Evolutionary conservation across 805 yeast genomes (phyloP), one percentile per base, ranked within the genome.

Genomic region (Candida ulmi): DNA sequence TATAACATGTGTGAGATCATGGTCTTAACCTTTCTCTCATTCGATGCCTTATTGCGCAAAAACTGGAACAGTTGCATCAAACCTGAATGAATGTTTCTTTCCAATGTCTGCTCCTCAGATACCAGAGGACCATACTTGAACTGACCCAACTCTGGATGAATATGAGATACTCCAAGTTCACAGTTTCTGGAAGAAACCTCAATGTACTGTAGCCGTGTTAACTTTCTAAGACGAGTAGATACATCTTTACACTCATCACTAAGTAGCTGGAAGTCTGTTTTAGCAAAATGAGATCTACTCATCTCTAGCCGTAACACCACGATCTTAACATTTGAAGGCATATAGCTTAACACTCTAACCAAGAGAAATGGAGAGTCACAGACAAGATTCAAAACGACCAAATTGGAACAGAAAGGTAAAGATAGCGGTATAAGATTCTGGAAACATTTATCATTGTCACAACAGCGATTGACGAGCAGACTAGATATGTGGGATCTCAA

Each of bases 111-210:
- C 16, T 44, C 45, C 16, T 45, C 46, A n/a, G 39, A 23, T 8
- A 29, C 29, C 3, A n/a, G 11, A 4, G 17, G 6, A 2, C 25
- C 4, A 28, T 39, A 38, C 11, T 21, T 30, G 17, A 23, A 42
- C 8, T 18, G 33, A 8, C 41, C 37, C 8, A 45, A 25, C 26
- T 43, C 48, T 18, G 50, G 50, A 32, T 47, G 51, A 3, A 38
- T 17, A 30, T 38, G 42, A 3, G 30, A 33, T 7, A 35, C 25
- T 11, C 15, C 26, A 5, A 45, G 27, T 6, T 38, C 40, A 25
- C 19, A 28, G 9, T 33, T 25, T 8, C 35, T 42, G 1, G 47
- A 42, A 11, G 35, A 30, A 8, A 45, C 8, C n/a, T 37, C 40
- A 15, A 47, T 42, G 21, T 44, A 47, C 17, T 42, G 32, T 15